phyloP scores from a whole-genome alignment of 495 filamentous ascomycete species.

The Neurospora africana region DNA sequence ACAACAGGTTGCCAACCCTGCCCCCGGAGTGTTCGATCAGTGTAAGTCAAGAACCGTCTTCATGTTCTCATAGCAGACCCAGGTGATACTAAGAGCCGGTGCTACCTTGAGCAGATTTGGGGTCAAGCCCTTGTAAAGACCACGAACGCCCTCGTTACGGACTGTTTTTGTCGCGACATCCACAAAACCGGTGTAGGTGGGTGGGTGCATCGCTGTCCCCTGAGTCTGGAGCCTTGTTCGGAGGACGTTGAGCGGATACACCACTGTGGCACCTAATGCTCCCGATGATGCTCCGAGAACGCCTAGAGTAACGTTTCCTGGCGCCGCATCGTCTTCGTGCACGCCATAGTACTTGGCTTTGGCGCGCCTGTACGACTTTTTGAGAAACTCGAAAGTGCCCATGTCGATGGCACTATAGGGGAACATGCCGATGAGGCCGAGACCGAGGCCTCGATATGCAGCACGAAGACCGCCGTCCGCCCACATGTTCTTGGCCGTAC shows the following conservation, averaged over 20 bases:
- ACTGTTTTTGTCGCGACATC: constrained; percentile 80
- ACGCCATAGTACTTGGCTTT: constrained; percentile 60
- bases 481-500: constrained; percentile 79
- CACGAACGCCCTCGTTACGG: constrained; percentile 69
- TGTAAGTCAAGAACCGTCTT: constrained; percentile 67
- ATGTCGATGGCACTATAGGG: constrained; percentile 96
- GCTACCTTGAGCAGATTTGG: constrained; percentile 96
- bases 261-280: constrained; percentile 82
- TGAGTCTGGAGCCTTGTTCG: constrained; percentile 91
- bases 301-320: constrained; percentile 68
- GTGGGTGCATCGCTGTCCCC: constrained; percentile 81
- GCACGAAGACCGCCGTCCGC: constrained; percentile 57
- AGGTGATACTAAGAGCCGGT: constrained; percentile 92
- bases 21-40: constrained; percentile 2
- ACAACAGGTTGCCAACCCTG: not conserved
- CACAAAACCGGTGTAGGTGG: constrained; percentile 77
- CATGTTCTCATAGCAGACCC: constrained; percentile 93
- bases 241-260: constrained; percentile 92
- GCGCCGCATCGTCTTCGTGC: constrained; percentile 71
- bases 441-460: constrained; percentile 85
- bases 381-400: constrained; percentile 87
- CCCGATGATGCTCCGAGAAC: constrained; percentile 81
- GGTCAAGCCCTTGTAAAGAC: constrained; percentile 89
- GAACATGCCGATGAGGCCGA: constrained; percentile 92
- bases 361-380: constrained; percentile 55